phyloP scores from a whole-genome alignment of 139 green algal genomes.

The Closterium sp. region DNA sequence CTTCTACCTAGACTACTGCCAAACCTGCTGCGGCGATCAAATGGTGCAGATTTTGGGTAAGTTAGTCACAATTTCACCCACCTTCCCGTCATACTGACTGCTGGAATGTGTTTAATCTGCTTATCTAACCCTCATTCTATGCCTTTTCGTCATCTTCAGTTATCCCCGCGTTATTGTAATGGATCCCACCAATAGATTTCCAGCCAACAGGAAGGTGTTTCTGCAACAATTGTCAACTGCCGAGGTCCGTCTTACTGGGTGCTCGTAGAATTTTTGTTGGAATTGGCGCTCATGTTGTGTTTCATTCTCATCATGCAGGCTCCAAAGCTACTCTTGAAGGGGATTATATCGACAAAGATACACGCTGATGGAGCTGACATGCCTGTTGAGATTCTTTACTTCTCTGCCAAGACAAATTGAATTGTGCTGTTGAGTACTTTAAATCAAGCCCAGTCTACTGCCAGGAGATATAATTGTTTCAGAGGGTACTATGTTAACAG shows the following conservation, averaged over 20 bases:
- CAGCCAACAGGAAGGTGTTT: neutral
- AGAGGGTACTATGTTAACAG: too few species aligned
- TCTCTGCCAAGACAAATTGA: neutral
- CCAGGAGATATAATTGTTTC: too few species aligned
- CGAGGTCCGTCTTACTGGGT: too few species aligned
- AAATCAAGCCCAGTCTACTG: too few species aligned
- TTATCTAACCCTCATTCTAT: neutral
- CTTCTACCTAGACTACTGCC: neutral
- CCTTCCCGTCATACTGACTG: too few species aligned
- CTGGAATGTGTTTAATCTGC: too few species aligned
- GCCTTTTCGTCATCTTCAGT: neutral
- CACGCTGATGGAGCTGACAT: neutral
- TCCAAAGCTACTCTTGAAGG: neutral
- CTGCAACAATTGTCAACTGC: neutral
- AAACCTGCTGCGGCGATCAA: neutral
- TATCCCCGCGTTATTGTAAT: neutral
- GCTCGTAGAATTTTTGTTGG: too few species aligned
- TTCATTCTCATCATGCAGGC: neutral
- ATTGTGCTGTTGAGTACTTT: neutral
- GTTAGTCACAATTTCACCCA: too few species aligned
- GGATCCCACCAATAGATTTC: neutral
- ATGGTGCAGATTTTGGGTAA: neutral
- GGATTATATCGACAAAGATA: neutral
- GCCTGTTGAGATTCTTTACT: neutral
- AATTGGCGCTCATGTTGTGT: neutral